Evolutionary conservation across 1,284 basidiomycete species (phyloP).

Genomic region (Tilletia caries): DNA sequence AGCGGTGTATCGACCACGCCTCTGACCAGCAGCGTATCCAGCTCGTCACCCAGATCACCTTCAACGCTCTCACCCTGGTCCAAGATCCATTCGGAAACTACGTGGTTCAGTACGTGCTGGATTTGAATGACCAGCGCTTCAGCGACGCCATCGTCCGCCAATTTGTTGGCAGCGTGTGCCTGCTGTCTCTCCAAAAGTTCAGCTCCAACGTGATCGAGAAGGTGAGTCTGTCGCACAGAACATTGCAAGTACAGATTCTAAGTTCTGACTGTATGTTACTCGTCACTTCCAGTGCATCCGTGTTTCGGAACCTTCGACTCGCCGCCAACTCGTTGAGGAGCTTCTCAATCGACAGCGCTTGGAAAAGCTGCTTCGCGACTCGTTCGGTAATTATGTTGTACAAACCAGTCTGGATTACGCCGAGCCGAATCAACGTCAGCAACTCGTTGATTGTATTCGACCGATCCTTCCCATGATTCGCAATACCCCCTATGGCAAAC

Average conservation of each 20-base stretch:
- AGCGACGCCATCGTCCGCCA: conserved; percentile 96
- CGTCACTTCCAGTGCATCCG: conserved; percentile 70
- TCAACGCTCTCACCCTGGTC: conserved; percentile 92
- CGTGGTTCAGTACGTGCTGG: conserved; percentile 94
- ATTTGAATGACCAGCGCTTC: conserved; percentile 95
- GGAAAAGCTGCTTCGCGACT: conserved; percentile 86
- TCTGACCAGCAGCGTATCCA: conserved; percentile 92
- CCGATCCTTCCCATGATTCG: conserved; percentile 52
- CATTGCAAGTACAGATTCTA: too few species aligned
- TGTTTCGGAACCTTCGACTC: conserved; percentile 87
- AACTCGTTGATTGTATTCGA: conserved; percentile 51
- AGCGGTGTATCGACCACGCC: conserved; percentile 97
- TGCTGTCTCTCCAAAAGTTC: conserved; percentile 97
- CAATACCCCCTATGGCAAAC: conserved; percentile 53
- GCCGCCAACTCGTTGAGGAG: conserved; percentile 93
- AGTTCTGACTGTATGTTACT: conserved; percentile 25
- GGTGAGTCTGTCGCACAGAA: too few species aligned
- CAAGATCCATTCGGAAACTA: conserved; percentile 99
- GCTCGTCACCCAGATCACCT: conserved; percentile 97
- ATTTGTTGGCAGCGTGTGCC: conserved; percentile 95
- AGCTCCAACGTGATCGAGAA: conserved; percentile 93
- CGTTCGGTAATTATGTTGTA: conserved; percentile 53
- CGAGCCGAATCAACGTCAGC: conserved; percentile 48
- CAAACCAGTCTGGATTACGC: conserved; percentile 53
- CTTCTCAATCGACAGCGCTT: conserved; percentile 87